Evolutionary conservation across 129 eudicot genomes (phyloP).

Genomic region (Gnaphalium uliginosum): DNA sequence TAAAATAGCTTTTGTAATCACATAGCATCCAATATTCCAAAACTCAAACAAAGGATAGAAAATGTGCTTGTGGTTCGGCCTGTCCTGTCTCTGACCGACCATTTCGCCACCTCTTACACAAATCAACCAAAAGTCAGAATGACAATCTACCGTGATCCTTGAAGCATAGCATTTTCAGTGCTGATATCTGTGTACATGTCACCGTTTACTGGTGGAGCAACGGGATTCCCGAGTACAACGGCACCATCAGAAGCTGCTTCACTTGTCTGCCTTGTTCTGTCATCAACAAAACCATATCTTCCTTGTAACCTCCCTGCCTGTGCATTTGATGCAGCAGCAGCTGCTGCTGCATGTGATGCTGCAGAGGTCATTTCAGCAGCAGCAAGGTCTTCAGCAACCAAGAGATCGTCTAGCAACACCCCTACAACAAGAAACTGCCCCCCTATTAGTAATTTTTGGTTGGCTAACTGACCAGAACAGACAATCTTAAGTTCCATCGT

Average conservation of each 20-base stretch:
- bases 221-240: slow-evolving; percentile 89
- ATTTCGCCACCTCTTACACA: background rate
- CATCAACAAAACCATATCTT: slow-evolving; percentile 78
- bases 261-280: slow-evolving; percentile 53
- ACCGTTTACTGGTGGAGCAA: slow-evolving; percentile 91
- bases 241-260: slow-evolving; percentile 67
- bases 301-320: slow-evolving; percentile 62
- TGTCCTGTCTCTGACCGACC: background rate
- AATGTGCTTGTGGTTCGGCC: background rate
- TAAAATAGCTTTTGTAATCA: background rate
- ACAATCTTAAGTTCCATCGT: background rate
- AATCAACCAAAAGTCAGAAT: background rate
- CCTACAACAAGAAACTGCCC: slow-evolving; percentile 42
- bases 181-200: slow-evolving; percentile 87
- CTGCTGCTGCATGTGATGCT: slow-evolving; percentile 91
- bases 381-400: slow-evolving; percentile 92
- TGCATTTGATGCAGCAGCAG: slow-evolving; percentile 70
- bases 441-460: background rate
- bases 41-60: background rate
- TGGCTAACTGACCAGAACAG: background rate
- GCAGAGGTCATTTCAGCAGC: slow-evolving; percentile 86
- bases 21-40: background rate
- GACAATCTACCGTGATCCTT: slow-evolving; percentile 63
- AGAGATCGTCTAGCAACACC: slow-evolving; percentile 88
- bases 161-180: slow-evolving; percentile 83